A percentile compares a stretch with the other conserved stretches of the same genome.
Conservation (phyloP, 768 basidiomycete genomes). For the Tylopilus plumbeoviolaceoides region DNA sequence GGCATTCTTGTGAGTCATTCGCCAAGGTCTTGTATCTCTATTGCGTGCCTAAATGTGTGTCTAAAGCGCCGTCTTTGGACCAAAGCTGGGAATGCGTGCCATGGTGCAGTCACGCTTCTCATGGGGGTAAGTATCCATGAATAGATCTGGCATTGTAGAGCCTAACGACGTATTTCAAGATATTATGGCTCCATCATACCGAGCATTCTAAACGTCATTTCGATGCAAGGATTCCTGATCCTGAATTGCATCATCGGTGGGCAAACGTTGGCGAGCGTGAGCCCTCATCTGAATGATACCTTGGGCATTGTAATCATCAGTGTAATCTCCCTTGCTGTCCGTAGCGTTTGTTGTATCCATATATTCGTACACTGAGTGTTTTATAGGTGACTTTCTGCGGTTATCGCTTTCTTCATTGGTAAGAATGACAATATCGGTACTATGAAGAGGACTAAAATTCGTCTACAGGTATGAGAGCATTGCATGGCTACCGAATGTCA, state of each 20-base stretch:
- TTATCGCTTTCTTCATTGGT: conserved; percentile 58
- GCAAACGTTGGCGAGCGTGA: conserved; percentile 52
- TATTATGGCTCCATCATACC: conserved; percentile 38
- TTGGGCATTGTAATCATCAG: conserved; percentile 33
- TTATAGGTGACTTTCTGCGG: conserved; percentile 60
- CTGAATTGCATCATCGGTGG: conserved; percentile 61
- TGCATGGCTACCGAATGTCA: conserved; percentile 72
- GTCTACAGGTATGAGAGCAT: conserved; percentile 62
- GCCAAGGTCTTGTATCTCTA: not conserved
- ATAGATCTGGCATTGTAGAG: conserved; percentile 4
- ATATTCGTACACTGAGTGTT: not conserved
- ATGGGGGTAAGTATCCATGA: conserved; percentile 38
- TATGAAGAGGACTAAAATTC: not conserved
- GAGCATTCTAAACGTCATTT: conserved; percentile 46
- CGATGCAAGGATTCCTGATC: conserved; percentile 53
- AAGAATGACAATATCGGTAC: conserved; percentile 3
- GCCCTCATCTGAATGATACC: conserved; percentile 26
- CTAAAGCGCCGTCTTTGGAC: conserved; percentile 49
- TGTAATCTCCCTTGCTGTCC: conserved; percentile 29
- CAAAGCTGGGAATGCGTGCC: conserved; percentile 52
- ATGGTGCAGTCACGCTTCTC: conserved; percentile 56
- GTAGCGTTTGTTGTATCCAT: conserved; percentile 1
- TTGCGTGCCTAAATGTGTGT: not conserved
- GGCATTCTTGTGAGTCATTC: conserved; percentile 34
- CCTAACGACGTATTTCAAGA: conserved; percentile 20